Conservation (phyloP, 306 rosid species). For the Geum urbanum region DNA sequence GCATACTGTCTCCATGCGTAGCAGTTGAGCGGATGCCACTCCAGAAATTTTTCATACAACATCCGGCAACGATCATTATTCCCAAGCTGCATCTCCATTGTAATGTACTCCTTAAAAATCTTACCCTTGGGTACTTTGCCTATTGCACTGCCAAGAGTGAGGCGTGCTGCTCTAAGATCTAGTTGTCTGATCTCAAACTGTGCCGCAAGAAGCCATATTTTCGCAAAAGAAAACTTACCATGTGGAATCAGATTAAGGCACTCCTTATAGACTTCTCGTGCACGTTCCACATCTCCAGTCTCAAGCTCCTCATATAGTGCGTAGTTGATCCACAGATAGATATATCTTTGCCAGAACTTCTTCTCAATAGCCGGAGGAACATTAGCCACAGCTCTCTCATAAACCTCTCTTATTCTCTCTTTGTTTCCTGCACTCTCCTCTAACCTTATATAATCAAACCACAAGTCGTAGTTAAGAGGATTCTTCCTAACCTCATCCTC, state of each 20-base stretch:
- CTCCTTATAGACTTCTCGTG: background rate
- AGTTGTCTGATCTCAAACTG: background rate
- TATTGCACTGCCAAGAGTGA: background rate
- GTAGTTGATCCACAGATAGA: background rate
- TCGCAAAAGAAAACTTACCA: background rate
- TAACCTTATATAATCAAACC: background rate
- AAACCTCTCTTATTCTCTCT: background rate
- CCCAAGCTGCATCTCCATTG: background rate
- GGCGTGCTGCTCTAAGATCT: background rate
- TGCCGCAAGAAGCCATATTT: background rate
- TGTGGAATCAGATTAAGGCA: constrained; percentile 6
- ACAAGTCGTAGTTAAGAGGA: background rate
- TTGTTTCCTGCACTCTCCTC: background rate
- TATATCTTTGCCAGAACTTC: background rate
- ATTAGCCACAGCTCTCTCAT: background rate
- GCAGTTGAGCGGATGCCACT: background rate
- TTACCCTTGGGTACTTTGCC: background rate
- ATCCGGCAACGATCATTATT: background rate
- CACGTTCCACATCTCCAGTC: background rate
- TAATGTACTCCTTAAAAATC: background rate
- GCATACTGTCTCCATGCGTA: background rate
- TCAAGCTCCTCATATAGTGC: constrained; percentile 3
- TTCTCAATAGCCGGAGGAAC: constrained; percentile 1
- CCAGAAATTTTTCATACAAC: background rate
- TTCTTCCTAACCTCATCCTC: background rate